Evolutionary conservation across 108 stramenopile genomes (phyloP).

Genomic region (Phaeodactylum tricornutum): DNA sequence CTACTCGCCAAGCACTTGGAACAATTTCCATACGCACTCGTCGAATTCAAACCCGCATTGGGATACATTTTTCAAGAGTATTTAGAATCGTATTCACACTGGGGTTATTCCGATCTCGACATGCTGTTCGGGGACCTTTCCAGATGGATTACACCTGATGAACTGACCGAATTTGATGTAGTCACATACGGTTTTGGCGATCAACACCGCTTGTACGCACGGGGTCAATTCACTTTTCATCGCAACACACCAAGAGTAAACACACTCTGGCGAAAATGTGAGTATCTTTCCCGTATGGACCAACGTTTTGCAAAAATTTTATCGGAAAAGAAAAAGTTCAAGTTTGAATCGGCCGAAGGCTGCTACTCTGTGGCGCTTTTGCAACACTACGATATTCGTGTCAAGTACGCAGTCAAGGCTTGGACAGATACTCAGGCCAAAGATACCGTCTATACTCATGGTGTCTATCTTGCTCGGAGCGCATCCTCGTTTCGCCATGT

Average conservation of each 20-base stretch:
- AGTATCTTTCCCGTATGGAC: slow-evolving; percentile 74
- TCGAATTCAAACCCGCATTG: slow-evolving; percentile 90
- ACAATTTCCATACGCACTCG: slow-evolving; percentile 74
- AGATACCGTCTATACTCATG: slow-evolving; percentile 58
- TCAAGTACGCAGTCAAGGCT: slow-evolving; percentile 87
- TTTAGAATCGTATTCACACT: slow-evolving; percentile 66
- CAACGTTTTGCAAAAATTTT: slow-evolving; percentile 40
- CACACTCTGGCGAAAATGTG: slow-evolving; percentile 79
- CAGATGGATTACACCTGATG: slow-evolving; percentile 70
- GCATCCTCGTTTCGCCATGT: slow-evolving; percentile 22
- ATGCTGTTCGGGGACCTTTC: slow-evolving; percentile 86
- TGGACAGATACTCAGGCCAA: slow-evolving; percentile 52
- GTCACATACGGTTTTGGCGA: slow-evolving; percentile 91
- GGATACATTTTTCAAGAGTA: slow-evolving; percentile 84
- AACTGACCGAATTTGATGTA: slow-evolving; percentile 79
- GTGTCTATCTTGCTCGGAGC: slow-evolving; percentile 41
- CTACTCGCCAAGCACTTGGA: slow-evolving; percentile 33
- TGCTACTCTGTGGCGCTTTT: slow-evolving; percentile 82
- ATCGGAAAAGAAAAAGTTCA: slow-evolving; percentile 21
- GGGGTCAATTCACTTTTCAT: slow-evolving; percentile 93
- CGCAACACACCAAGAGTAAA: slow-evolving; percentile 62
- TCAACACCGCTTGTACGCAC: slow-evolving; percentile 78
- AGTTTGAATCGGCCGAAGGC: slow-evolving; percentile 86
- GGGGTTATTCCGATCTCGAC: slow-evolving; percentile 93
- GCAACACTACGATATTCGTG: slow-evolving; percentile 47